Evolutionary conservation across 179 eudicot genomes (phyloP), one percentile per base, ranked within the genome.

Genomic region (Sideroxylon spinosum): DNA sequence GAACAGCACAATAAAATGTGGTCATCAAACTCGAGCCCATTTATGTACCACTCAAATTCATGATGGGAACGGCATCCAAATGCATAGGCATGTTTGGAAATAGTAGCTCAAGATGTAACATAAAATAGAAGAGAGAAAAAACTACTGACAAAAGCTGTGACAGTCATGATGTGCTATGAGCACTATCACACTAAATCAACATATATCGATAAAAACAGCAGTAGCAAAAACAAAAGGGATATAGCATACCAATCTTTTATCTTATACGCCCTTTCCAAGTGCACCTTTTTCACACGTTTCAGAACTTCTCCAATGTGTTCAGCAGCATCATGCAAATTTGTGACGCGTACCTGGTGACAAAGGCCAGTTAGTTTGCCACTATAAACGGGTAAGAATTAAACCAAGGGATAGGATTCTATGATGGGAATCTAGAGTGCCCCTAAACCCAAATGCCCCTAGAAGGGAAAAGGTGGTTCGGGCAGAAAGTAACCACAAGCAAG

Each of bases 241-340:
- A 69, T 19, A 29, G 49, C 76, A 37, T 82, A 93, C 98, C 98
- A 95, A 64, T 91, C 89, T 48, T 82, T 75, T 63, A 93, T 93
- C 79, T 87, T 95, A 80, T 95, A 95, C 12, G 98, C 98, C 82
- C 98, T 90, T 84, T 88, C 77, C 32, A 93, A 77, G 78, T 94
- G 97, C 86, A 88, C 92, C 83, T 86, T 93, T 81, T 94, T 94
- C 82, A 94, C 98, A 78, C 98, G 93, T 76, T 88, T 93, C 79
- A 94, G 72, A 74, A 94, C 98, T 87, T 94, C 98, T 28, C 98
- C 97, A 74, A 94, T 94, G 82, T 94, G 98, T 82, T 93, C 98
- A 22, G 97, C 23, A 81, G 98, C 94, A 85, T 94, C 97, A 57
- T 86, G 90, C 83, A 94, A 86, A 83, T 94, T 94, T 75, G 98